Evolutionary conservation across 805 yeast species (phyloP), one percentile per base, ranked within the genome.

Genomic region (Danielia reshetovae): DNA sequence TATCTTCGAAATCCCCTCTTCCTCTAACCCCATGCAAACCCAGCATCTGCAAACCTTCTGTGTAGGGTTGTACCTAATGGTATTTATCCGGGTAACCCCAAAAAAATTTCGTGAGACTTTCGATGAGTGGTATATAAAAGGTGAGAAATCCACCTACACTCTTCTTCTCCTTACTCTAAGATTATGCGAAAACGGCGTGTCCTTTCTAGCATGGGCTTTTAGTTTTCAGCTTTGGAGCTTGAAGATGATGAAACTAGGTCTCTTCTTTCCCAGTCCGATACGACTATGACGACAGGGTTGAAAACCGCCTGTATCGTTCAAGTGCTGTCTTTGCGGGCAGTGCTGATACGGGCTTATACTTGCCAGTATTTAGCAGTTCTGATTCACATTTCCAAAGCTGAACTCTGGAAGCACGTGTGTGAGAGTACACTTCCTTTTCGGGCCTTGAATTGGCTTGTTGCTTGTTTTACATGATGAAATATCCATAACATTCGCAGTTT

Each of bases 231-330:
- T 38, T 33, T 19, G 21, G 15, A n/a, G 14, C 18, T 15, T 30
- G 63, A 60, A 63, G 45, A 53, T 66, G 73, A 65, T 65, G 72
- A 67, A 52, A 52, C 45, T 63, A 59, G 73, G 85, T 77, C 60
- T 70, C 65, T 82, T 83, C 89, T 82, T 83, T 83, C 89, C 88
- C 84, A 77, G 85, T 81, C 85, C 74, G 85, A 78, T 67, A 77
- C 89, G 93, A 83, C 89, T 80, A 81, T 83, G 93, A 82, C 87
- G 89, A 83, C 79, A 77, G 73, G 88, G 87, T 74, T 71, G 76
- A 74, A 56, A 73, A 68, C 54, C 55, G 76, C 64, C 59, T 57
- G 52, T 32, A 32, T 42, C 45, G 51, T 49, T 54, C 47, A 51
- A 51, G 55, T 54, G 59, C 49, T 62, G 58, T 57, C 64, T 52